Evolutionary conservation across 192 early-diverging fungal genomes (phyloP), one percentile per base, ranked within the genome.

Genomic region (Coemansia guatemalensis): DNA sequence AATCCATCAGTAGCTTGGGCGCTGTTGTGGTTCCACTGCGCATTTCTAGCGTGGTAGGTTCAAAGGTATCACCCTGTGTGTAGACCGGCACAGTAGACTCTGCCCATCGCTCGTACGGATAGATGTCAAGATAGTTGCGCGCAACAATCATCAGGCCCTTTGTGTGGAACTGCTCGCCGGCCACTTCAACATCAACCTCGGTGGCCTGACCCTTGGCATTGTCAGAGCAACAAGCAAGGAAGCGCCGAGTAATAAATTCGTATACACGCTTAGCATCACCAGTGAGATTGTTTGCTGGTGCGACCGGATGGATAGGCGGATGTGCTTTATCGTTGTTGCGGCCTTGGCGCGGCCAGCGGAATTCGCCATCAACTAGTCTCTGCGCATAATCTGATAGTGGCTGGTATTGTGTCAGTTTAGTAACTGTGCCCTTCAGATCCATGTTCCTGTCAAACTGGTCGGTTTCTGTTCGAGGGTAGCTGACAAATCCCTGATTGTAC

Each of bases 391-490:
- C 56, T 1, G 79, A 81, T 76, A 83, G 69, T 17, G 52, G 44
- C 23, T 62, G 73, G 74, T 87, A 82, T 14, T 53, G 32, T 5
- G 67, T 71, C 60, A 93, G 92, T 41, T 85, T 86, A 32, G 86
- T 64, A 8, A 97, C 85, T 0, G 89, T 67, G 1, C 79, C 71
- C 8, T 73, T 67, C 30, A 96, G 73, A 53, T 94, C 81, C 68
- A 97, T 94, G 51, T 78, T 83, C 5, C 56, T 47, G 59, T 90
- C 87, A 68, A 95, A 99, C 59, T 93, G 86, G 66, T 98, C 92
- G 6, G 97, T 98, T 66, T 99, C 97, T 6, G 97, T 99, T 56
- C 97, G 85, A 24, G 95, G 95, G 61, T 99, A 99, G 79, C 93
- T 95, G 60, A 99, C 91, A 63, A 89, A 88, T 18, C 95, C 96